These are phyloP conservation scores for Triglochin maritima DNA, from an alignment of 106 monocot species.

Conservation along the genomic window DNA sequence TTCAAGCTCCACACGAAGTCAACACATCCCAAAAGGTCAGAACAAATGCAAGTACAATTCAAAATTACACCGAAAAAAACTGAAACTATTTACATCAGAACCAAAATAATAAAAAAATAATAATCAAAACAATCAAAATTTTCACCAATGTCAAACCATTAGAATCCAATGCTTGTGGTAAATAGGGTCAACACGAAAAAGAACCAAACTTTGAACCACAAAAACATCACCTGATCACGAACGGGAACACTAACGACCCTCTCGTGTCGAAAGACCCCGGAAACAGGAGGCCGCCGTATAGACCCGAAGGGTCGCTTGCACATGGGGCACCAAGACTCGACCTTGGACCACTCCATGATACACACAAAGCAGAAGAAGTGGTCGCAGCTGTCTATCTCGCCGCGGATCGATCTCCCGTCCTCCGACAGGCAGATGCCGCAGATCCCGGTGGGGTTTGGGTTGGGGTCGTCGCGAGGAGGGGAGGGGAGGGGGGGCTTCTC, in stretches of 20 bases:
- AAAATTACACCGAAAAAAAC: no score
- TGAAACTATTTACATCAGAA: no score
- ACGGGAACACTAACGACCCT: conserved; percentile 38
- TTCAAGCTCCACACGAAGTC: no score
- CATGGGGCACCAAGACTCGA: conserved; percentile 74
- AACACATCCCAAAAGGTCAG: no score
- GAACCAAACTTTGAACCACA: background rate
- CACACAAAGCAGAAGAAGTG: conserved; percentile 84
- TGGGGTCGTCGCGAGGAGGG: background rate
- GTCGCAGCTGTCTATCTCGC: conserved; percentile 59
- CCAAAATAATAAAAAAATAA: no score
- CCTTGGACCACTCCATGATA: conserved; percentile 86
- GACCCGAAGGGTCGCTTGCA: conserved; percentile 64
- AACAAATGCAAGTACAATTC: no score
- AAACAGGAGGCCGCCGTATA: conserved; percentile 27
- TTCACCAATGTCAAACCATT: no score
- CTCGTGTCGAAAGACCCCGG: conserved; percentile 17
- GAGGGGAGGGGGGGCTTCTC: background rate
- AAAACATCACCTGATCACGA: conserved; percentile 54
- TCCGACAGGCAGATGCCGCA: conserved; percentile 80
- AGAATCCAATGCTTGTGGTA: no score
- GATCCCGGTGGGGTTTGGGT: background rate
- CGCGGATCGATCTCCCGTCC: conserved; percentile 23
- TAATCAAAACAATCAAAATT: no score
- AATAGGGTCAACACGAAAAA: no score